Evolutionary conservation across 495 filamentous ascomycete species (phyloP).

Genomic region (Talaromyces adpressus): DNA sequence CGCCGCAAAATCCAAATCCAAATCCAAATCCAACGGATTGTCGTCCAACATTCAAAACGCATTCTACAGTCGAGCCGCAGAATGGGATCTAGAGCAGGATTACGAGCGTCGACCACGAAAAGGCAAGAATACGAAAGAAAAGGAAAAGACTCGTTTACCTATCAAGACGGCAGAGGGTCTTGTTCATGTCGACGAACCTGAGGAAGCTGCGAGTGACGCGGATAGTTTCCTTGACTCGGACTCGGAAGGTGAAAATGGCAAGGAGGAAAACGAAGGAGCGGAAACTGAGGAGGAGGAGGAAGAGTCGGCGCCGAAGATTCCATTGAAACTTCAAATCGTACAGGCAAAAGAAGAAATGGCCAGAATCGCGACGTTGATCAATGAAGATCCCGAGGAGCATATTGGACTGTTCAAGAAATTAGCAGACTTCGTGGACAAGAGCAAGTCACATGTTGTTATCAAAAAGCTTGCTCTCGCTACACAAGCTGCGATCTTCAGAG

Average conservation of each 20-base stretch:
- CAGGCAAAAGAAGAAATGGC: slow-evolving; percentile 92
- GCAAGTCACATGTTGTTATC: slow-evolving; percentile 61
- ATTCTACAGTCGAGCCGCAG: slow-evolving; percentile 35
- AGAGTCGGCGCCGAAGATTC: slow-evolving; percentile 53
- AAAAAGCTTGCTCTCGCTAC: slow-evolving; percentile 77
- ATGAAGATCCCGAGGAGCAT: slow-evolving; percentile 91
- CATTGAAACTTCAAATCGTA: slow-evolving; percentile 68
- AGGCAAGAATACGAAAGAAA: slow-evolving; percentile 58
- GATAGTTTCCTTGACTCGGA: slow-evolving; percentile 48
- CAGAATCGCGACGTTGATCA: slow-evolving; percentile 68
- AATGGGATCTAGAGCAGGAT: slow-evolving; percentile 86
- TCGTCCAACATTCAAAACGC: slow-evolving; percentile 15
- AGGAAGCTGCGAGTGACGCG: slow-evolving; percentile 38
- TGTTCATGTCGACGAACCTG: slow-evolving; percentile 45
- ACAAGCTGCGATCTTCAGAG: slow-evolving; percentile 87
- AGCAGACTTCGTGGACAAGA: slow-evolving; percentile 58
- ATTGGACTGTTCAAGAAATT: slow-evolving; percentile 68
- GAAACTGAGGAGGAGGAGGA: slow-evolving; percentile 48
- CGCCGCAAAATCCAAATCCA: slow-evolving; percentile 23
- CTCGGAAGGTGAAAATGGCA: slow-evolving; percentile 31
- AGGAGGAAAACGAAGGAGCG: slow-evolving; percentile 15
- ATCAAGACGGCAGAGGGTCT: slow-evolving; percentile 76
- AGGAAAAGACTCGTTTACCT: slow-evolving; percentile 68
- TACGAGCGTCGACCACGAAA: slow-evolving; percentile 80
- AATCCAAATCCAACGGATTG: slow-evolving; percentile 16